Conservation (phyloP, 306 rosid species). For the Prunus kanzakura region DNA sequence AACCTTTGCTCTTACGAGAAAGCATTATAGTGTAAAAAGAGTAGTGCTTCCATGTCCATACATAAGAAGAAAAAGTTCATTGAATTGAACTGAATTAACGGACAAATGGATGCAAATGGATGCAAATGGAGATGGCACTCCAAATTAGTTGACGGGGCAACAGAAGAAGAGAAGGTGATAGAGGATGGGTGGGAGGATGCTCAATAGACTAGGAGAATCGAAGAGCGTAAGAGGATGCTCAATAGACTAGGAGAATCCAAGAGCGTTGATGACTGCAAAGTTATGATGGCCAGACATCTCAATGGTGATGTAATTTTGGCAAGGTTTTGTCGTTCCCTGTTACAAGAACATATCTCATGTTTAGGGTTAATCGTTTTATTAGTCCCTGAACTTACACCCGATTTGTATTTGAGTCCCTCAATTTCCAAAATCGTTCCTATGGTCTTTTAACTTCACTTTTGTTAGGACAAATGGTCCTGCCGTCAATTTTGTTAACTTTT, state of each 20-base stretch:
- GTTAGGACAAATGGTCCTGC: too few species aligned
- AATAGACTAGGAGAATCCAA: constrained; percentile 64
- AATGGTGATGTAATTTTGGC: constrained; percentile 46
- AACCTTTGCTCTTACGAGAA: too few species aligned
- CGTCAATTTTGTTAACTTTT: too few species aligned
- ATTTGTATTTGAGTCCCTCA: too few species aligned
- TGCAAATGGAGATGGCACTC: constrained; percentile 53
- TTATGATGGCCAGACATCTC: constrained; percentile 42
- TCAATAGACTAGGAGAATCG: too few species aligned
- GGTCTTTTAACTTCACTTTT: too few species aligned
- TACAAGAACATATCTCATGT: too few species aligned
- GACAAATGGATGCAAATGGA: constrained; percentile 43
- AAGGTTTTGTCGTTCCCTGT: too few species aligned
- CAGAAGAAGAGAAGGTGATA: constrained; percentile 77
- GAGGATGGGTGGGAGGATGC: constrained; percentile 23
- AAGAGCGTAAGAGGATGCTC: constrained; percentile 53
- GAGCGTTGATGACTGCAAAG: constrained; percentile 22
- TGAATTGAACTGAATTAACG: constrained; percentile 15
- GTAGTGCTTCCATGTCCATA: neutral
- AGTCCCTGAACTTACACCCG: too few species aligned
- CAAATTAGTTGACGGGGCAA: constrained; percentile 60
- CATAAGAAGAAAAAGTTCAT: neutral
- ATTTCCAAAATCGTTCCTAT: too few species aligned
- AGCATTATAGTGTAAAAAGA: neutral
- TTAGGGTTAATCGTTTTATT: too few species aligned